A percentile compares a stretch with the other conserved stretches of the same genome.
These are phyloP conservation scores for Oryza glaberrima DNA, from an alignment of 176 grass and related monocot genomes.

Conservation along the genomic window DNA sequence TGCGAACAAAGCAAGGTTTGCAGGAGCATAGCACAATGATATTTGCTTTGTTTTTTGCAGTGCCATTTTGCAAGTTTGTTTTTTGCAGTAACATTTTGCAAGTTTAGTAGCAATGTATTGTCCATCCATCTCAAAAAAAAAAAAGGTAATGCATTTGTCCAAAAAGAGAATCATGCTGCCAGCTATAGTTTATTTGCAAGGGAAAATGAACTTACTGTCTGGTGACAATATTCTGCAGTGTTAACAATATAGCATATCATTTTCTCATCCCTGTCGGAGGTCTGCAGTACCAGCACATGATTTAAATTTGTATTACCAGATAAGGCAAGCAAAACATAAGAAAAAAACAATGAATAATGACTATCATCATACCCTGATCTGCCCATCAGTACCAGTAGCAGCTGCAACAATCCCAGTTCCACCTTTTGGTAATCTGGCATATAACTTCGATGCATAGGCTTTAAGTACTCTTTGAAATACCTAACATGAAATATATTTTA, in stretches of 20 bases:
- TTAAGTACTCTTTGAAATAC: conserved; percentile 99
- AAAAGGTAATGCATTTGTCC: conserved; percentile 1
- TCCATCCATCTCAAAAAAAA: background rate
- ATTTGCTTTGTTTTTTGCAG: background rate
- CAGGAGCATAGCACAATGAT: background rate
- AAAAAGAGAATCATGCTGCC: background rate
- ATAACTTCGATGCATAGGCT: conserved; percentile 86
- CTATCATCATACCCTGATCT: conserved; percentile 75
- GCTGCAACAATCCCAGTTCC: conserved; percentile 96
- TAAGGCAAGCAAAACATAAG: conserved; percentile 12
- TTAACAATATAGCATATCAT: conserved; percentile 99
- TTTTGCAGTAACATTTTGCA: conserved; percentile 2
- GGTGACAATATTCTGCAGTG: conserved; percentile 98
- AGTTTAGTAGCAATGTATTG: background rate
- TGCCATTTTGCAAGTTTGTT: conserved; percentile 9
- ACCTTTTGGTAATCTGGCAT: conserved; percentile 86
- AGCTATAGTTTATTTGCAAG: conserved; percentile 20
- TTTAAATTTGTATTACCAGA: conserved; percentile 39
- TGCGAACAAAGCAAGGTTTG: conserved; percentile 23
- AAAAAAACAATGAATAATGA: background rate
- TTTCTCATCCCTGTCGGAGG: conserved; percentile 92
- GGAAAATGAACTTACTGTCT: conserved; percentile 68
- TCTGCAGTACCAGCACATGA: conserved; percentile 63
- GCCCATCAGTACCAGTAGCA: conserved; percentile 94
- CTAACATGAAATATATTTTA: conserved; percentile 48